Evolutionary conservation across 352 stramenopile genomes (phyloP).

Genomic region (Pythium pectinolyticum): DNA sequence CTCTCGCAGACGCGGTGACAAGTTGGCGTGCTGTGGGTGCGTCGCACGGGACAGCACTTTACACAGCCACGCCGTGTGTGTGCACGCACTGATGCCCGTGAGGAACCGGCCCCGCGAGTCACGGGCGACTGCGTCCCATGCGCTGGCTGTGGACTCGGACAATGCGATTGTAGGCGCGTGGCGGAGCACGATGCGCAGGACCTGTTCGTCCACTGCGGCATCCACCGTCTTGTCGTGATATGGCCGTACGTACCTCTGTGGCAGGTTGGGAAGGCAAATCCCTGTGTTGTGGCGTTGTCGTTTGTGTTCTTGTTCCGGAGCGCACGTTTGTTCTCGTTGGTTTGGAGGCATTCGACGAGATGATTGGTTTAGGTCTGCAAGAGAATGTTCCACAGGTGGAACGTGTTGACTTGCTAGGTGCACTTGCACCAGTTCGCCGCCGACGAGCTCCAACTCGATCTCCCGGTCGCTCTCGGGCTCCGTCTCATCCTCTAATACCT

Average conservation of each 20-base stretch:
- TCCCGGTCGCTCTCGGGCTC: background rate
- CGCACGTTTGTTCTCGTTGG: no score
- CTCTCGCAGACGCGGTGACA: slow-evolving; percentile 3
- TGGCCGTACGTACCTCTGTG: background rate
- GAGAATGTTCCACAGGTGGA: no score
- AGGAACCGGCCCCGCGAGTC: background rate
- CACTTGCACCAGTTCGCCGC: background rate
- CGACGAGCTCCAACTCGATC: background rate
- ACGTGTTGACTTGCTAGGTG: no score
- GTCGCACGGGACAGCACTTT: no score
- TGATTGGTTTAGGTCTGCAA: no score
- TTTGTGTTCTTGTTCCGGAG: no score
- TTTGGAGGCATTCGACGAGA: no score
- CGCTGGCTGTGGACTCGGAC: background rate
- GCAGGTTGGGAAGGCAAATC: background rate
- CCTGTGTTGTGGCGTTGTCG: no score
- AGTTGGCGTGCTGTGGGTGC: background rate
- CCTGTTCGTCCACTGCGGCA: background rate
- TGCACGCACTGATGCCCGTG: no score
- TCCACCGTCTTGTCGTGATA: background rate
- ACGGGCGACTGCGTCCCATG: slow-evolving; percentile 2
- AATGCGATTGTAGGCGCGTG: background rate
- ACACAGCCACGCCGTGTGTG: no score
- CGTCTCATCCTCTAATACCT: background rate
- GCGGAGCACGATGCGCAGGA: background rate